phyloP scores from a whole-genome alignment of 176 grass and related monocot genomes.

The Avena eriantha region DNA sequence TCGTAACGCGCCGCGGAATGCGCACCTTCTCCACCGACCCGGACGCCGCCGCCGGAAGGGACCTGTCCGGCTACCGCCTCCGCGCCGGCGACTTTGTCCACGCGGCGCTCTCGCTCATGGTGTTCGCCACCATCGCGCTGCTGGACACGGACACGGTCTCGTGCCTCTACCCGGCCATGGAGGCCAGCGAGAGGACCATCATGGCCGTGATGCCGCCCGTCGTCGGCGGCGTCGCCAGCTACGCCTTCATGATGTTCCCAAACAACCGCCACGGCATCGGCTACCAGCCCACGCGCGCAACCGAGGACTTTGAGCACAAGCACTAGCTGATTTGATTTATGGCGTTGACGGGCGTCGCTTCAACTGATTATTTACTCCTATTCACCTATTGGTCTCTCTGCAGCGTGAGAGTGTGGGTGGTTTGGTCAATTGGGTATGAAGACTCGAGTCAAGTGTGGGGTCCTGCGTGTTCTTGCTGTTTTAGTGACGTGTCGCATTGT shows the following conservation, averaged over 20 bases:
- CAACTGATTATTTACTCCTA: neutral
- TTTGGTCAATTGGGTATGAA: neutral
- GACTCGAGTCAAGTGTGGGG: constrained; percentile 2
- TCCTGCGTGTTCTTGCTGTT: too few species aligned
- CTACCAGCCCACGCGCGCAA: constrained; percentile 54
- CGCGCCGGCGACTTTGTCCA: constrained; percentile 70
- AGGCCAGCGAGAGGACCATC: constrained; percentile 53
- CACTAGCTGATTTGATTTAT: constrained; percentile 15
- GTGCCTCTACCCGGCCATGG: constrained; percentile 67
- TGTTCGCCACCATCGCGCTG: constrained; percentile 70
- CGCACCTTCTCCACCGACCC: constrained; percentile 62
- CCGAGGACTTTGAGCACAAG: constrained; percentile 51
- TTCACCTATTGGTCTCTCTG: neutral
- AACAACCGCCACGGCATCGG: constrained; percentile 74
- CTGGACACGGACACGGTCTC: constrained; percentile 62
- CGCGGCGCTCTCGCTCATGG: constrained; percentile 57
- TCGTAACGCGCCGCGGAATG: constrained; percentile 56
- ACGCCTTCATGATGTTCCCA: constrained; percentile 69
- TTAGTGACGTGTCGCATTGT: too few species aligned
- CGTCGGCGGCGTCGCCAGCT: constrained; percentile 62
- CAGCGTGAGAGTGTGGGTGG: neutral
- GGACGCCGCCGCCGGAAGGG: constrained; percentile 9
- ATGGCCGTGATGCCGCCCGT: constrained; percentile 67
- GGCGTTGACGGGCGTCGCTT: neutral
- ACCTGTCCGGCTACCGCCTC: constrained; percentile 68